These are phyloP conservation scores for Paralagenidium karlingii DNA, from an alignment of 352 stramenopile species.

Conservation along the genomic window DNA sequence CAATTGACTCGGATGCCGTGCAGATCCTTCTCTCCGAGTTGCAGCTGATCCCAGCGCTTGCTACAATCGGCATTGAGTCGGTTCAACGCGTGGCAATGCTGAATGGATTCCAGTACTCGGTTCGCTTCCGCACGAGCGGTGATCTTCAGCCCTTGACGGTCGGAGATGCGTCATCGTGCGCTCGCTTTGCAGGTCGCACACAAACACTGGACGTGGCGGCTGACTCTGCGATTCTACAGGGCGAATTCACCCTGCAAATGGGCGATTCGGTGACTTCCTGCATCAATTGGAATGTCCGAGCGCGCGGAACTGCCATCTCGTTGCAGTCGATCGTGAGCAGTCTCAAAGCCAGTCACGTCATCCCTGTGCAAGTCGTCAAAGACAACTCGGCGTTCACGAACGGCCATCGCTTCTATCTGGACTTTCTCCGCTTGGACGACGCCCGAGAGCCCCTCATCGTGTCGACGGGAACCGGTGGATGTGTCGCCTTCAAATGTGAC, in stretches of 20 bases:
- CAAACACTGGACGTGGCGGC: conserved; percentile 59
- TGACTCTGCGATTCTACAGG: conserved; percentile 20
- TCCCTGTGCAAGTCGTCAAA: conserved; percentile 27
- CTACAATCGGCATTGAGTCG: conserved; percentile 35
- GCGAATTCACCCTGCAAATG: conserved; percentile 24
- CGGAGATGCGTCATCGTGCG: conserved; percentile 17
- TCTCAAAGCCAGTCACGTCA: conserved; percentile 18
- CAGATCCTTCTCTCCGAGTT: conserved; percentile 30
- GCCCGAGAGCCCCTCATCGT: conserved; percentile 16
- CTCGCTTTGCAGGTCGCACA: conserved; percentile 15
- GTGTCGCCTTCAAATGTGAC: conserved; percentile 34
- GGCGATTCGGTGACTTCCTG: conserved; percentile 22
- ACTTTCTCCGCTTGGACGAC: conserved; percentile 25
- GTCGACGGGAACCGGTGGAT: conserved; percentile 12
- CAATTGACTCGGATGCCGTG: conserved; percentile 20
- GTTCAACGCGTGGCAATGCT: no score
- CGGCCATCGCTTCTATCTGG: conserved; percentile 31
- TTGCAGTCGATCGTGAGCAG: conserved; percentile 21
- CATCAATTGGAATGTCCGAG: conserved; percentile 28
- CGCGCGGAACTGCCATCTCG: conserved; percentile 15
- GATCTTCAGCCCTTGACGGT: conserved; percentile 39
- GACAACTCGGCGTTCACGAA: conserved; percentile 19
- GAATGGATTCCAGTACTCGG: conserved; percentile 42
- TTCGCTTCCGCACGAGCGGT: conserved; percentile 34
- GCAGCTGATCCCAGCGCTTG: conserved; percentile 19